These are phyloP conservation scores for Leccinum rimulosum DNA, from an alignment of 768 basidiomycete species.

Conservation along the genomic window DNA sequence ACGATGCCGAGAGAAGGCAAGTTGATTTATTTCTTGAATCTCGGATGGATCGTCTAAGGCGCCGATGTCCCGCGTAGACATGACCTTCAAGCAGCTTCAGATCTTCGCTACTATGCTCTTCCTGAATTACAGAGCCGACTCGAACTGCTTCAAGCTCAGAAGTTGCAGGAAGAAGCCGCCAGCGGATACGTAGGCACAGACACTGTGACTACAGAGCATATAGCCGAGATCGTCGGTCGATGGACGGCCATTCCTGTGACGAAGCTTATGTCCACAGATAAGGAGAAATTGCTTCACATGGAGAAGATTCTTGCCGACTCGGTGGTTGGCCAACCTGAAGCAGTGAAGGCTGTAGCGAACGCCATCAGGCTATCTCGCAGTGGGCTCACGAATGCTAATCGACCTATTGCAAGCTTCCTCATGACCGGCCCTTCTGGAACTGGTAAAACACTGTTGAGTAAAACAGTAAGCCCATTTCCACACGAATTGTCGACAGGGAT, in stretches of 20 bases:
- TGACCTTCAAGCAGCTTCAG: conserved; percentile 77
- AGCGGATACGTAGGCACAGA: conserved; percentile 52
- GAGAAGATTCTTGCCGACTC: conserved; percentile 75
- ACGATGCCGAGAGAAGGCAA: conserved; percentile 87
- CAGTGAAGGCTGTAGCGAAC: conserved; percentile 89
- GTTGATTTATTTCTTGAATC: conserved; percentile 15
- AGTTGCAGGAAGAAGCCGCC: conserved; percentile 70
- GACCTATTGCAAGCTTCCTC: conserved; percentile 91
- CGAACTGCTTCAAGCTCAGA: conserved; percentile 69
- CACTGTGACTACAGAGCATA: conserved; percentile 81
- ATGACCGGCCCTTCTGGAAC: conserved; percentile 92
- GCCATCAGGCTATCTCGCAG: conserved; percentile 91
- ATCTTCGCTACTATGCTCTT: conserved; percentile 88
- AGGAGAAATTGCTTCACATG: conserved; percentile 84
- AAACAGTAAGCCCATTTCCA: conserved; percentile 58
- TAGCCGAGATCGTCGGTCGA: conserved; percentile 89
- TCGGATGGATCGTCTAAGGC: neutral
- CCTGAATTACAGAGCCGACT: conserved; percentile 80
- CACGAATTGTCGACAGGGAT: neutral
- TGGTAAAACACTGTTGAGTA: conserved; percentile 86
- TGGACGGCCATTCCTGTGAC: conserved; percentile 95
- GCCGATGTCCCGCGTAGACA: conserved; percentile 37
- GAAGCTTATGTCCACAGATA: conserved; percentile 82
- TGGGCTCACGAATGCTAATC: conserved; percentile 83
- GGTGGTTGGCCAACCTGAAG: conserved; percentile 89